A percentile compares a stretch with the other conserved stretches of the same genome.
phyloP scores from a whole-genome alignment of 345 rosid species.

The Bretschneidera sinensis region DNA sequence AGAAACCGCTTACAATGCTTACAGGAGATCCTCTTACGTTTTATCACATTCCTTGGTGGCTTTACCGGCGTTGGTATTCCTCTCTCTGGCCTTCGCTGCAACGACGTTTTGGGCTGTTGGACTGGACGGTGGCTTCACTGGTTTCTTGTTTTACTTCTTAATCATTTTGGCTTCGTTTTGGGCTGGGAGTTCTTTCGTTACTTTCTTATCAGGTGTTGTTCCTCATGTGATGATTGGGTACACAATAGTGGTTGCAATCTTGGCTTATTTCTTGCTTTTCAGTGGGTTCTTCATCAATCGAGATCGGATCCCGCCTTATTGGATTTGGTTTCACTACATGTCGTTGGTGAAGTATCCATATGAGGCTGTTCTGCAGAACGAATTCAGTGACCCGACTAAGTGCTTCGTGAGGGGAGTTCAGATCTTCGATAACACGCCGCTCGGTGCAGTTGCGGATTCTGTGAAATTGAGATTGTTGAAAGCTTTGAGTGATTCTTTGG shows the following conservation, averaged over 20 bases:
- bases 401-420: conserved; percentile 80
- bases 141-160: conserved; percentile 63
- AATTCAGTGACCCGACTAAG: conserved; percentile 57
- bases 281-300: conserved; percentile 94
- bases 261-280: conserved; percentile 88
- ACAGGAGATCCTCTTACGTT: conserved; percentile 85
- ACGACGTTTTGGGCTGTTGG: conserved; percentile 89
- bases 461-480: conserved; percentile 50
- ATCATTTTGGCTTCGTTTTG: conserved; percentile 82
- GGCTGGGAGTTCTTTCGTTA: conserved; percentile 92
- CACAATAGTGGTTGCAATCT: conserved; percentile 80
- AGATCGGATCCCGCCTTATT: conserved; percentile 71
- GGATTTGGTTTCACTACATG: conserved; percentile 98
- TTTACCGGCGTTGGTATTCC: conserved; percentile 56
- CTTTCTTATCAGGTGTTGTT: conserved; percentile 84
- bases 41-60: conserved; percentile 62
- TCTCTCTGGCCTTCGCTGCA: conserved; percentile 61
- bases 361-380: conserved; percentile 80
- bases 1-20: conserved; percentile 87
- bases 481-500: conserved; percentile 47
- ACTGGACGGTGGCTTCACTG: conserved; percentile 74
- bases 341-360: conserved; percentile 88
- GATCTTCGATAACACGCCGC: conserved; percentile 81
- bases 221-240: conserved; percentile 96
- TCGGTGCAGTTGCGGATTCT: conserved; percentile 40